Percentiles rank a stretch among this genome's conserved stretches.
Conservation (phyloP, 768 basidiomycete genomes). For the Gloeostereum incarnatum region DNA sequence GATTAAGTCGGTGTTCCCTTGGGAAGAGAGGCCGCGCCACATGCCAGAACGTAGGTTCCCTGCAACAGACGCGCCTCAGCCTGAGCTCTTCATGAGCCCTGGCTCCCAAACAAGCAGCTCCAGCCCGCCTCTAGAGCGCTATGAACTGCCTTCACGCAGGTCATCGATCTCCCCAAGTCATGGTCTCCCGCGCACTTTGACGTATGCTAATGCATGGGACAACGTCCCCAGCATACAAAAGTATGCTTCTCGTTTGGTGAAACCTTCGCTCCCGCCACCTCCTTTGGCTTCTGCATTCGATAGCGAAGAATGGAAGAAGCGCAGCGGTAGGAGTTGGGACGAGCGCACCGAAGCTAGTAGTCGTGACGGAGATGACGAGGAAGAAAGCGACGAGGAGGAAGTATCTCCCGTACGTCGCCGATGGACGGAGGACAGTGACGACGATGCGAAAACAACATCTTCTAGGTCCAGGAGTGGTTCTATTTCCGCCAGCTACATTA, state of each 20-base stretch:
- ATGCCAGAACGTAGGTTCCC: constrained; percentile 71
- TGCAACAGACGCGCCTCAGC: constrained; percentile 44
- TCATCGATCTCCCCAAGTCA: constrained; percentile 32
- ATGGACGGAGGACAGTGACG: constrained; percentile 27
- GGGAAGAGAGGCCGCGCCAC: constrained; percentile 74
- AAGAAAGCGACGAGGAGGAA: constrained; percentile 57
- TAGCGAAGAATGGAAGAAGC: constrained; percentile 29
- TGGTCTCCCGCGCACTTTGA: constrained; percentile 48
- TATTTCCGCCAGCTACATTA: constrained; percentile 21
- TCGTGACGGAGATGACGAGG: constrained; percentile 77
- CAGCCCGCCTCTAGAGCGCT: constrained; percentile 17
- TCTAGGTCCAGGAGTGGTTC: constrained; percentile 27
- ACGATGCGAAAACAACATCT: constrained; percentile 12
- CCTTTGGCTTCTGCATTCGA: constrained; percentile 43
- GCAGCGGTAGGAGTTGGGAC: constrained; percentile 33
- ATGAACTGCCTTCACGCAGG: constrained; percentile 14
- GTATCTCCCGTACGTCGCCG: constrained; percentile 15
- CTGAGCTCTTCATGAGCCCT: constrained; percentile 30
- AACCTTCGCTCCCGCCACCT: constrained; percentile 31
- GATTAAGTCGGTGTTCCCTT: constrained; percentile 84
- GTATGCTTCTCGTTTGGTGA: constrained; percentile 55
- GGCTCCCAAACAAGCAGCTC: constrained; percentile 22
- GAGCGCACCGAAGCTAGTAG: constrained; percentile 59
- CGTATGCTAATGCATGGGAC: constrained; percentile 84
- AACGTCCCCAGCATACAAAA: constrained; percentile 67